A percentile compares a stretch with the other conserved stretches of the same genome.
phyloP scores from a whole-genome alignment of 345 rosid genomes.

The Brassica carinata region DNA sequence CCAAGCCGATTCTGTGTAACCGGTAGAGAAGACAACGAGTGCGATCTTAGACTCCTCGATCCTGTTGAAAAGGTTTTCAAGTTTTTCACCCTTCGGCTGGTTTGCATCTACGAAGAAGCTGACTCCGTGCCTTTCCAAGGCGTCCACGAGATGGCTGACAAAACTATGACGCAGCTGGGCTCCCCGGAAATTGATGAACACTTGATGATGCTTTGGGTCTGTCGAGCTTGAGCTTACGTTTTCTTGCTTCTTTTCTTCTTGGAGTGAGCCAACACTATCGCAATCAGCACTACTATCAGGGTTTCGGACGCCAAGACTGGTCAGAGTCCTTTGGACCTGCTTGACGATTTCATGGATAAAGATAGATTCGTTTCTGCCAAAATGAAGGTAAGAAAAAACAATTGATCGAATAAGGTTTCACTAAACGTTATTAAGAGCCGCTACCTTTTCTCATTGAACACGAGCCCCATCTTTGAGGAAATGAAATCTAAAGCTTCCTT shows the following conservation, averaged over 20 bases:
- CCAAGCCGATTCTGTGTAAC: background rate
- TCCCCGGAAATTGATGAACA: background rate
- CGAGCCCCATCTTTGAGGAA: background rate
- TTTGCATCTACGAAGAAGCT: background rate
- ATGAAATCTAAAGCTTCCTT: background rate
- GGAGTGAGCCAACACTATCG: background rate
- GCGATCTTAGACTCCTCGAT: constrained; percentile 14
- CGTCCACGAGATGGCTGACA: background rate
- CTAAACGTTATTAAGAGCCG: too few species aligned
- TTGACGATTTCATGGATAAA: background rate
- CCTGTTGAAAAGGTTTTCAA: background rate
- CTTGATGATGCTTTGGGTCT: background rate
- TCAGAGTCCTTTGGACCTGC: background rate
- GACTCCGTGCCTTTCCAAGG: background rate
- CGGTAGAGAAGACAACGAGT: background rate
- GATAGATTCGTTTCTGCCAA: background rate
- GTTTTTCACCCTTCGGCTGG: background rate
- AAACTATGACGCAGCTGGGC: background rate
- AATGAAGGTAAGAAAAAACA: background rate
- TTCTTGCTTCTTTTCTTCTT: background rate
- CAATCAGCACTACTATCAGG: background rate
- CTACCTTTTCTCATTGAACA: background rate
- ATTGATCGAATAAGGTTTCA: background rate
- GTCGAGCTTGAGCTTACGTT: background rate
- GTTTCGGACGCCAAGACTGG: background rate